Conservation (phyloP, 176 grass and related monocot species). For the Carex parvula region DNA sequence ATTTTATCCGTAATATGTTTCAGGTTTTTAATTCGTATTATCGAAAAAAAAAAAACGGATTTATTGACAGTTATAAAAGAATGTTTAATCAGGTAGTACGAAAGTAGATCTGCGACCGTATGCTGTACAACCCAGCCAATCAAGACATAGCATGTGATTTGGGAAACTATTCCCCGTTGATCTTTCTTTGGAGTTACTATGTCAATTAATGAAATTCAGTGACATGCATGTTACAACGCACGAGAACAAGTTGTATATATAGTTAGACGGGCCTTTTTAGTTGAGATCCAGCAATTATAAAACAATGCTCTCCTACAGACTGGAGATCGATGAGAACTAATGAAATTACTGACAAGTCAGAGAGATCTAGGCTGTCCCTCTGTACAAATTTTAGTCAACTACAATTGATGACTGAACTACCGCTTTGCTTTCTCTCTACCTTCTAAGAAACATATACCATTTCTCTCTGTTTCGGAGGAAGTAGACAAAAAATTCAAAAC, state of each 20-base stretch:
- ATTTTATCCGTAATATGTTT: no score
- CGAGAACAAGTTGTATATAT: background rate
- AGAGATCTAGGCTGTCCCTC: constrained; percentile 9
- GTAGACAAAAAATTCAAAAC: background rate
- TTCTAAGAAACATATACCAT: background rate
- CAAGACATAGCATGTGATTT: constrained; percentile 1
- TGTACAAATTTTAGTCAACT: constrained; percentile 6
- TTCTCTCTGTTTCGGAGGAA: background rate
- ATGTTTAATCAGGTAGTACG: background rate
- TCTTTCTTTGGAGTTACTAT: background rate
- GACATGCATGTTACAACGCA: background rate
- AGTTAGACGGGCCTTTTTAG: background rate
- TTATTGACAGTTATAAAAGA: background rate
- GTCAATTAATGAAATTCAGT: constrained; percentile 6
- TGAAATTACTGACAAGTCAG: constrained; percentile 23
- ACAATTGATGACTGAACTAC: constrained; percentile 1
- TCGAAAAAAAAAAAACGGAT: no score
- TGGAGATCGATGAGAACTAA: background rate
- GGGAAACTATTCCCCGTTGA: background rate
- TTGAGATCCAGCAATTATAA: background rate
- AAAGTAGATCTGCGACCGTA: background rate
- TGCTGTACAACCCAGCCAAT: background rate
- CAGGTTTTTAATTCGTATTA: no score
- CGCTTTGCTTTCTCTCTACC: background rate
- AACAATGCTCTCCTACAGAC: background rate